These are phyloP conservation scores for Candida neerlandica DNA, from an alignment of 1,139 yeast species.

Conservation along the genomic window DNA sequence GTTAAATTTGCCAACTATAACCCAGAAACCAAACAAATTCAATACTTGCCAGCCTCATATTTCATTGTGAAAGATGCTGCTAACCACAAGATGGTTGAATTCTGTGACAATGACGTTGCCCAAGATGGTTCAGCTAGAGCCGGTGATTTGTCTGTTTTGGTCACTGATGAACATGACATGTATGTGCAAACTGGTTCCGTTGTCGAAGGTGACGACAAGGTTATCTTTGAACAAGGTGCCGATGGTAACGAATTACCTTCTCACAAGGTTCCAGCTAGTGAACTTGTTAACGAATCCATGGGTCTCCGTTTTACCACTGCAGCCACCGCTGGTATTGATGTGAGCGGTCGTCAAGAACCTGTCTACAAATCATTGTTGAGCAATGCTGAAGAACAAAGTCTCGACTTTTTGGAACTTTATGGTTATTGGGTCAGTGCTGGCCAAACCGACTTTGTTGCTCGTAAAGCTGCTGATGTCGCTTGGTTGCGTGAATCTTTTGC, in stretches of 20 bases:
- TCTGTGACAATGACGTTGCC: background rate
- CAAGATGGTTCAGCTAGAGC: too few relatives aligned
- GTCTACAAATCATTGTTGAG: background rate
- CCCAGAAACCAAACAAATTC: constrained; percentile 4
- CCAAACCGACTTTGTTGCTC: background rate
- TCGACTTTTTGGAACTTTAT: background rate
- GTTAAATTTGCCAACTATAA: constrained; percentile 7
- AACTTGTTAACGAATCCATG: too few relatives aligned
- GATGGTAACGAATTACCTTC: background rate
- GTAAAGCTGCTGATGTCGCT: background rate
- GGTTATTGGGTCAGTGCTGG: background rate
- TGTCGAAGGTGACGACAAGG: background rate
- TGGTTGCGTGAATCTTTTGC: background rate
- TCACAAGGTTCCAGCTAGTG: constrained; percentile 3
- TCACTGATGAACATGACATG: constrained; percentile 10
- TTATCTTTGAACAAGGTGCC: too few relatives aligned
- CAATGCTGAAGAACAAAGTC: background rate
- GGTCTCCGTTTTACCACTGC: background rate
- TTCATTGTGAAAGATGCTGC: constrained; percentile 8
- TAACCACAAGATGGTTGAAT: constrained; percentile 9
- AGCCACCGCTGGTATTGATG: background rate
- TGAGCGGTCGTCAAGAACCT: background rate
- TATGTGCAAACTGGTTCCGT: constrained; percentile 7
- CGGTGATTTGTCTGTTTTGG: constrained; percentile 1
- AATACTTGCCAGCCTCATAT: constrained; percentile 4